Percentiles rank a stretch among this genome's conserved stretches.
These are phyloP conservation scores for Atkinsonella hypoxylon DNA, from an alignment of 2,329 filamentous ascomycete genomes.

Conservation along the genomic window DNA sequence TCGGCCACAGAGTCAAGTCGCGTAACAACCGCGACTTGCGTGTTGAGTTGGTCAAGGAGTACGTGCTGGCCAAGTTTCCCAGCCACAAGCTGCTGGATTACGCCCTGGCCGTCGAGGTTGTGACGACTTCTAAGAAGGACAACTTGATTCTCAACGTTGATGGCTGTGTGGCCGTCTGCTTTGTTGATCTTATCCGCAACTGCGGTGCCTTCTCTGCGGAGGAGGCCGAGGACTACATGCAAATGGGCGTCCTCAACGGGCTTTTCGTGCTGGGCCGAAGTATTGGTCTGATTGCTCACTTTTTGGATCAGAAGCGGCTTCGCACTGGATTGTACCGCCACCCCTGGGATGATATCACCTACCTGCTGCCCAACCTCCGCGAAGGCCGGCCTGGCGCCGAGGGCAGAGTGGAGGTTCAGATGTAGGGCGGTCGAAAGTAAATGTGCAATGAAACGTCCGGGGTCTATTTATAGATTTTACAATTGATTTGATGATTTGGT, in stretches of 20 bases:
- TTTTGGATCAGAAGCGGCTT: conserved; percentile 98
- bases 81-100: conserved; percentile 98
- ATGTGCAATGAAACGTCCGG: conserved; percentile 13
- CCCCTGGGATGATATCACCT: conserved; percentile 98
- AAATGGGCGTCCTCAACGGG: conserved; percentile 98
- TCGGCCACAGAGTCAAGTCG: conserved; percentile 98
- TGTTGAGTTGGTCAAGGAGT: conserved; percentile 99
- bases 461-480: conserved; percentile 11
- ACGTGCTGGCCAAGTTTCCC: conserved; percentile 94
- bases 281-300: conserved; percentile 99
- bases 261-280: conserved; percentile 94
- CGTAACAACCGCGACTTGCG: conserved; percentile 99
- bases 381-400: conserved; percentile 62
- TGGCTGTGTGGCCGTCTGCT: conserved; percentile 96
- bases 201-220: conserved; percentile 92
- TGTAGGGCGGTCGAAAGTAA: conserved; percentile 32
- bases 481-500: conserved; percentile 22
- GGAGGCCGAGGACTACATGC: conserved; percentile 97
- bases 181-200: conserved; percentile 94
- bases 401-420: conserved; percentile 80
- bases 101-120: conserved; percentile 91
- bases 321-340: conserved; percentile 97
- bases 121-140: conserved; percentile 99
- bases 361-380: conserved; percentile 72
- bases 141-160: conserved; percentile 99